Percentiles rank a stretch among this genome's conserved stretches.
Evolutionary conservation across 495 filamentous ascomycete species (phyloP).

Genomic region (Xylaria scruposa): DNA sequence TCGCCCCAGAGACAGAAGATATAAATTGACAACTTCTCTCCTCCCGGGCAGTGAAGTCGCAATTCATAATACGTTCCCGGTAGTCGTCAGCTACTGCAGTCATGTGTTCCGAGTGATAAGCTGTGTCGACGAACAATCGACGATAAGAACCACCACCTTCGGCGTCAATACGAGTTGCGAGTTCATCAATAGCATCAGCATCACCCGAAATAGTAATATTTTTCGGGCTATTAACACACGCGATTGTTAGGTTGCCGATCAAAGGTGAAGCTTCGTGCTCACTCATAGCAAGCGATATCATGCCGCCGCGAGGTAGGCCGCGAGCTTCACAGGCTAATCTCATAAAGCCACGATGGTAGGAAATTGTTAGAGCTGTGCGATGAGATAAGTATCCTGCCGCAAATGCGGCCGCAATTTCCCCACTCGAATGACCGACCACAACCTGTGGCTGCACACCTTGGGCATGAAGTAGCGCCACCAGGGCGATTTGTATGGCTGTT

Average conservation of each 20-base stretch:
- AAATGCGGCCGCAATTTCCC: neutral
- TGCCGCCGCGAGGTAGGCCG: neutral
- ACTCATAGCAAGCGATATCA: neutral
- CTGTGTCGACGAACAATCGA: too few relatives aligned
- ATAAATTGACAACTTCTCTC: too few relatives aligned
- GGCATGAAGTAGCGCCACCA: neutral
- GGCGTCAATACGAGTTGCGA: slow-evolving; percentile 32
- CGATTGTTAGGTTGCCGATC: slow-evolving; percentile 13
- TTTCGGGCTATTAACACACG: slow-evolving; percentile 52
- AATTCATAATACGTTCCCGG: too few relatives aligned
- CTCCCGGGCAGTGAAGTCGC: slow-evolving; percentile 25
- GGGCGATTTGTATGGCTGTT: neutral
- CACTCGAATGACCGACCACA: neutral
- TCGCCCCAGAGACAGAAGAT: neutral
- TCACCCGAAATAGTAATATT: slow-evolving; percentile 50
- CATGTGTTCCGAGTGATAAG: too few relatives aligned
- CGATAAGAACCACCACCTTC: slow-evolving; percentile 43
- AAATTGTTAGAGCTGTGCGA: neutral
- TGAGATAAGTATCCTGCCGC: neutral
- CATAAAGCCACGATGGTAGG: neutral
- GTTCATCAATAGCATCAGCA: slow-evolving; percentile 35
- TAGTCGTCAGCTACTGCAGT: too few relatives aligned
- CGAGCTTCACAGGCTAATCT: neutral
- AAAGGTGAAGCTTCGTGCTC: too few relatives aligned
- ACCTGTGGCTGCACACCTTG: neutral